Evolutionary conservation across 179 eudicot genomes (phyloP).

Genomic region (Silene noctiflora): DNA sequence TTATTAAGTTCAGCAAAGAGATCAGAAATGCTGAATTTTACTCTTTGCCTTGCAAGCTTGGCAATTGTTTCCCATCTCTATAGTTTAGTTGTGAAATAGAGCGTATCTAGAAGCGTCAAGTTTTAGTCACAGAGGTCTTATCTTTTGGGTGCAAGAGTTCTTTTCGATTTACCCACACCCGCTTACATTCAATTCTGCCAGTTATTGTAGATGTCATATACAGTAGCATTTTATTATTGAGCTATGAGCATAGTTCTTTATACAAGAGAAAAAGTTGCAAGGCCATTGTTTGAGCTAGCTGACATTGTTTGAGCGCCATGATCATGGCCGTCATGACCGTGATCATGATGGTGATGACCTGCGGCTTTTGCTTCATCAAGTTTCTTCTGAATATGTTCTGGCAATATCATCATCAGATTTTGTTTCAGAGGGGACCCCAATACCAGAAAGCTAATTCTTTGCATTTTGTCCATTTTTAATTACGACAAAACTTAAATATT

Average conservation of each 20-base stretch:
- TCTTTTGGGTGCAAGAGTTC: not conserved
- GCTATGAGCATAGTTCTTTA: not conserved
- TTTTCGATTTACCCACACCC: not conserved
- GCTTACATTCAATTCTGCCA: not conserved
- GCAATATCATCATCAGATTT: constrained; percentile 48
- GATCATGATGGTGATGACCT: constrained; percentile 35
- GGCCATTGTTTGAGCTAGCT: no score
- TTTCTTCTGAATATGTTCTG: constrained; percentile 53
- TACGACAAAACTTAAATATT: no score
- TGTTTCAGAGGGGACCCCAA: constrained; percentile 37
- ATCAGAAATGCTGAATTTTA: constrained; percentile 70
- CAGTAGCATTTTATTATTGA: no score
- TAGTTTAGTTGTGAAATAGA: constrained; percentile 16
- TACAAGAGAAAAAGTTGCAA: constrained; percentile 22
- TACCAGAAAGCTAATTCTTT: not conserved
- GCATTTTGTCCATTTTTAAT: not conserved
- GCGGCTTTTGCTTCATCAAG: constrained; percentile 43
- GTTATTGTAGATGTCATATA: not conserved
- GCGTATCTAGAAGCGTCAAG: not conserved
- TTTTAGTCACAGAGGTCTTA: not conserved
- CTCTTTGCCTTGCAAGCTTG: constrained; percentile 57
- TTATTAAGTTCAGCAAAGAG: constrained; percentile 49
- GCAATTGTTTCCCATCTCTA: constrained; percentile 58
- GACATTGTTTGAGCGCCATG: no score
- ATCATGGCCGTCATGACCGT: constrained; percentile 35